Base-by-base conservation (phyloP, 345 rosid species). In the Hibiscus tridactylites region DNA sequence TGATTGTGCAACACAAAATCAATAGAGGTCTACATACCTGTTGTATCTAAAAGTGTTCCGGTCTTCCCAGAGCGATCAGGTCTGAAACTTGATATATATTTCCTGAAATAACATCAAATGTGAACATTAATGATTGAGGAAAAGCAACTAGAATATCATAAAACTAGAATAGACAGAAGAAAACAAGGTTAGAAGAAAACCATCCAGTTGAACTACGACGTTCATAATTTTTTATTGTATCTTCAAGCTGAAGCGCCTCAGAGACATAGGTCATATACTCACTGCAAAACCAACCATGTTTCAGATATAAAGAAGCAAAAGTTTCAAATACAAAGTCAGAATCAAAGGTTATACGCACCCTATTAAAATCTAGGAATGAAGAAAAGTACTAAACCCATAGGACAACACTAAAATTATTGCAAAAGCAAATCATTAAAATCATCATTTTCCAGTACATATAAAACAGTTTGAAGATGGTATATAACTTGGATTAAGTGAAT, bases 171-270 rank as follows among this genome's bases (percentile, higher is more conserved):
- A 8, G 69, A 50, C 39, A 72, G 9, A 76, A 4, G 39, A 61
- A 65, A 70, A 16, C 19, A 65, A 3, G 46, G 71, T 62, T 49
- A 82, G 83, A 74, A 78, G 63, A 81, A 76, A 80, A 92, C 99
- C 99, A 96, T 90, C 98, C 96, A 68, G 91, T 92, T 63, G 92
- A 82, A 80, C 76, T 83, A 78, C 96, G 81, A 2, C 92, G 88
- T 63, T 91, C 98, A 77, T 84, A 85, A 78, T 91, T 96, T 82
- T 85, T 96, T 85, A 96, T 82, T 54, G 91, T 87, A 78, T 96
- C 99, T 85, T 96, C 98, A 75, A 96, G 86, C 78, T 89, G 90
- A 71, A 96, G 89, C 3, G 98, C 99, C 79, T 96, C 88, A 47
- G 80, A 72, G 64, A 96, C 91, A 76, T 75, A 92, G 10, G 87